Base-by-base conservation (phyloP, 768 basidiomycete species). In the Tricholoma furcatifolium region DNA sequence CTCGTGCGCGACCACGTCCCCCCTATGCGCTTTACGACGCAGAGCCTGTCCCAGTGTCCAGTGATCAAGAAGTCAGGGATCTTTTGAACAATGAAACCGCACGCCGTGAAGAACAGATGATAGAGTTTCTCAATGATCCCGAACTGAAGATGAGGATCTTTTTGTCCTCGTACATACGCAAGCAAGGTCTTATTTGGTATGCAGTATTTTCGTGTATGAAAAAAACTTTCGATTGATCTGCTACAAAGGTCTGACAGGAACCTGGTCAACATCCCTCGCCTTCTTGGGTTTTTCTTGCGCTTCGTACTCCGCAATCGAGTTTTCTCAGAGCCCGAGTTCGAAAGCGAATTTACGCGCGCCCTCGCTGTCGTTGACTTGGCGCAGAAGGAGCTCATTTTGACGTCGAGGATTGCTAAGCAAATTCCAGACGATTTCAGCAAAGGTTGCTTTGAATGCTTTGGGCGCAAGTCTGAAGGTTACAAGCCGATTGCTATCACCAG, bases 111-210 rank as follows among this genome's bases (percentile, higher is more conserved):
- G 74, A 77, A 18, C 70, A 71, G 23, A 67, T 83, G 47, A 60
- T 72, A 0, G 56, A 65, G 4, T 92, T 92, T 65, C 67, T 92
- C 53, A 67, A 76, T 35, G 75, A 88, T 50, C 87, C 90, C 0
- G 86, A 83, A 57, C 66, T 64, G 8, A 67, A 73, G 27, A 68
- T 85, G 48, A 81, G 74, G 50, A 74, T 88, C 17, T 92, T 90
- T 67, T 71, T 92, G 54, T 86, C 87, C 0, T 86, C 86, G 4
- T 79, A 82, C 59, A 85, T 83, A 70, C 74, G 81, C 32, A 78
- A 82, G 49, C 80, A 82, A 51, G 90, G 90, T 21, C 74, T 88
- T 43, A 76, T 83, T 50, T 90, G 85, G 88, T 88, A 54, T n/a
- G 75, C 17, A 14, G 10, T 4, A 38, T 18, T 17, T 62, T 8